These are phyloP conservation scores for Scutellaria minor DNA, from an alignment of 257 asterid genomes.

Conservation along the genomic window DNA sequence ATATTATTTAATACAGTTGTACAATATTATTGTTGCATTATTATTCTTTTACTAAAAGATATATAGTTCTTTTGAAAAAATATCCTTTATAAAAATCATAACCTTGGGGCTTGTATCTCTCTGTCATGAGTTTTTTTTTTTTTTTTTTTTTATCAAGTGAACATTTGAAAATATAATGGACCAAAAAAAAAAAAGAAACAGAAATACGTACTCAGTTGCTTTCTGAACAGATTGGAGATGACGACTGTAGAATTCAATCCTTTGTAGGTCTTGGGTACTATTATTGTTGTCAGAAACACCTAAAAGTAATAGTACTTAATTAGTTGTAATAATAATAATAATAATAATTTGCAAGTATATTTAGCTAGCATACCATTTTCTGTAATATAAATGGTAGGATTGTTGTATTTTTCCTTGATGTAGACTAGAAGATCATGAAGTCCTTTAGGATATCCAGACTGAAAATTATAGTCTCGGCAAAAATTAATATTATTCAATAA, in stretches of 20 bases:
- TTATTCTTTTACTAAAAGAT: too few relatives aligned
- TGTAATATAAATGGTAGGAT: slow-evolving; percentile 41
- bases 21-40: too few relatives aligned
- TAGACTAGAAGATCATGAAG: slow-evolving; percentile 26
- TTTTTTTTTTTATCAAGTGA: too few relatives aligned
- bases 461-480: background rate
- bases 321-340: background rate
- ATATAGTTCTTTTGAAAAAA: too few relatives aligned
- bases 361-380: slow-evolving; percentile 33
- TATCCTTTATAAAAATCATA: too few relatives aligned
- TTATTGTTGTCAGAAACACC: slow-evolving; percentile 34
- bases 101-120: too few relatives aligned
- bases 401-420: slow-evolving; percentile 24
- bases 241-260: slow-evolving; percentile 38
- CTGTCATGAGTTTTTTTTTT: too few relatives aligned
- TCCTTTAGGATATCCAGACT: slow-evolving; percentile 31
- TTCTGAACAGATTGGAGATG: slow-evolving; percentile 41
- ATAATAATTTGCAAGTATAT: background rate
- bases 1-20: too few relatives aligned
- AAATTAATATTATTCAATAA: too few relatives aligned
- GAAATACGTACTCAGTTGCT: slow-evolving; percentile 39
- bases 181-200: background rate
- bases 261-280: slow-evolving; percentile 29
- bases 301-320: background rate
- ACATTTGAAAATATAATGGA: too few relatives aligned